Evolutionary conservation across 2,329 filamentous ascomycete genomes (phyloP).

Genomic region (Aspergillus flavus): DNA sequence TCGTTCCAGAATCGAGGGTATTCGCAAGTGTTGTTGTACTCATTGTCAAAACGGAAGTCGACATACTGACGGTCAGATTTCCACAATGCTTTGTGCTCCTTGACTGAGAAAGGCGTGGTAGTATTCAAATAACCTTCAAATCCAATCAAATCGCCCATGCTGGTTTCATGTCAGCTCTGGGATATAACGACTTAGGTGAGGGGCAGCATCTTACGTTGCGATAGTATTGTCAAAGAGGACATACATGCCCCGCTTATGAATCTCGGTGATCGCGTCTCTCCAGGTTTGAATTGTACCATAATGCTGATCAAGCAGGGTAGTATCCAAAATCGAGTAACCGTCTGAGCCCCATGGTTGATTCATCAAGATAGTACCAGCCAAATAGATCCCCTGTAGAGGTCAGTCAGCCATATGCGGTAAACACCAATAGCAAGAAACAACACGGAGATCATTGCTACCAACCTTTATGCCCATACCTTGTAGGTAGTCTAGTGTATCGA

Average conservation of each 20-base stretch:
- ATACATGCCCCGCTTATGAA: conserved; percentile 67
- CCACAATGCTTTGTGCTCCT: conserved; percentile 62
- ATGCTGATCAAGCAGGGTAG: conserved; percentile 65
- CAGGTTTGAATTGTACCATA: conserved; percentile 62
- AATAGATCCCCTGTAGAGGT: conserved; percentile 55
- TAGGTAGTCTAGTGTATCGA: conserved; percentile 65
- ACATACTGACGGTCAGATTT: conserved; percentile 58
- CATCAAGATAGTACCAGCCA: conserved; percentile 66
- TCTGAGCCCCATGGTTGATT: conserved; percentile 67
- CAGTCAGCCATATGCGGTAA: conserved; percentile 8
- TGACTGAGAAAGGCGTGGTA: conserved; percentile 57
- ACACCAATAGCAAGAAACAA: background rate
- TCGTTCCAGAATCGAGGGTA: conserved; percentile 67
- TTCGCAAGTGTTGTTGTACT: conserved; percentile 55
- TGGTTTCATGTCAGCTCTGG: conserved; percentile 5
- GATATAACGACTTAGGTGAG: background rate
- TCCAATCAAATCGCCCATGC: conserved; percentile 62
- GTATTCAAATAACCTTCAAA: conserved; percentile 64
- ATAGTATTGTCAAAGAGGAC: conserved; percentile 68
- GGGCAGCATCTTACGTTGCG: conserved; percentile 52
- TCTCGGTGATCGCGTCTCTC: conserved; percentile 60
- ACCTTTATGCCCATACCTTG: conserved; percentile 67
- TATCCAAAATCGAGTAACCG: conserved; percentile 62
- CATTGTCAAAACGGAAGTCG: conserved; percentile 60
- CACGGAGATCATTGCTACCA: conserved; percentile 3